Evolutionary conservation across 345 rosid species (phyloP).

Genomic region (Eucalyptus globulus): DNA sequence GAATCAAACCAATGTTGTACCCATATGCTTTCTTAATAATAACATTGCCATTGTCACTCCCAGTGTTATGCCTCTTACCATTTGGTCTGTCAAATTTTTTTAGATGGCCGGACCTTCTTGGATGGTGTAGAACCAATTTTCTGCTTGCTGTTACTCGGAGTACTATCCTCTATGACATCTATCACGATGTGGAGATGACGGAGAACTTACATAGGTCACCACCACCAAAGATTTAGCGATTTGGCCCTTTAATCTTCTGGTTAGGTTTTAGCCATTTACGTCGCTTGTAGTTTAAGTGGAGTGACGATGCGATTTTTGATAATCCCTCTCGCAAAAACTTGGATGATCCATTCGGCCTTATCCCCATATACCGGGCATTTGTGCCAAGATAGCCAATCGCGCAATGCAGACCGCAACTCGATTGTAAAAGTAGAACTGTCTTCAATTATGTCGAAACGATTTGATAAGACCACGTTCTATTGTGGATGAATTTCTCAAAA

Average conservation of each 20-base stretch:
- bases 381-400: not conserved
- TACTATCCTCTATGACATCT: not conserved
- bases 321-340: not conserved
- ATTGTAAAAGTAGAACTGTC: not conserved
- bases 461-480: not conserved
- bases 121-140: not conserved
- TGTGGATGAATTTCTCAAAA: not conserved
- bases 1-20: not conserved
- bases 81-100: not conserved
- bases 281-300: not conserved
- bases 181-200: not conserved
- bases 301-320: not conserved
- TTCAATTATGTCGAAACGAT: not conserved
- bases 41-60: not conserved
- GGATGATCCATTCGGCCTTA: not conserved
- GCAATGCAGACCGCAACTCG: not conserved
- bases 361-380: not conserved
- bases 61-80: not conserved
- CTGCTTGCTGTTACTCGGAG: not conserved
- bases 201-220: not conserved
- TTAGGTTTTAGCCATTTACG: not conserved
- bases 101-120: not conserved
- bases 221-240: not conserved
- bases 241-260: not conserved
- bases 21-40: not conserved